phyloP scores from a whole-genome alignment of 2,329 filamentous ascomycete genomes.

The Diatrype stigma region DNA sequence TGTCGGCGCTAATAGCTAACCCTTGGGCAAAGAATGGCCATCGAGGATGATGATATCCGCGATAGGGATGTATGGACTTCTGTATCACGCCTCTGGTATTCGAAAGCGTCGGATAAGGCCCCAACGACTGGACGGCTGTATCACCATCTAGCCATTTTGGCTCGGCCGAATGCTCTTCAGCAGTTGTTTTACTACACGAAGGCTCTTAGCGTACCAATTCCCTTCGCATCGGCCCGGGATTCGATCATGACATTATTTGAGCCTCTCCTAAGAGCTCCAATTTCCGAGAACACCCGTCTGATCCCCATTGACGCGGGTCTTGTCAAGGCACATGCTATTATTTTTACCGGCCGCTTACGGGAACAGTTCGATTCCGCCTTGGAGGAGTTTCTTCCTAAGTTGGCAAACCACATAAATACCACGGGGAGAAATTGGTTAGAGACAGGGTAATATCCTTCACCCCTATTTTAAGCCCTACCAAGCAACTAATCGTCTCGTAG shows the following conservation, averaged over 20 bases:
- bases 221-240: constrained; percentile 65
- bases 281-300: constrained; percentile 30
- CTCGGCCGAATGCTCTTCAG: constrained; percentile 63
- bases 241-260: constrained; percentile 68
- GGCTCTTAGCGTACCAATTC: constrained; percentile 62
- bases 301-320: constrained; percentile 53
- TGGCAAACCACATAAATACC: constrained; percentile 55
- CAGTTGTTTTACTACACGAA: constrained; percentile 72
- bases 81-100: constrained; percentile 81
- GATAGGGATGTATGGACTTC: constrained; percentile 79
- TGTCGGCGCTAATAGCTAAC: constrained; percentile 7
- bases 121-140: constrained; percentile 76
- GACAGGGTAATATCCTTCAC: constrained; percentile 26
- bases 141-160: constrained; percentile 80
- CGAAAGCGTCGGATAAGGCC: constrained; percentile 70
- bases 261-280: constrained; percentile 40
- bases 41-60: constrained; percentile 74
- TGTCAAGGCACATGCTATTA: constrained; percentile 59
- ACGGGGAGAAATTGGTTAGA: constrained; percentile 49
- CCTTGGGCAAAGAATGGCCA: constrained; percentile 64
- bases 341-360: constrained; percentile 51
- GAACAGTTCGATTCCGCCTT: constrained; percentile 43
- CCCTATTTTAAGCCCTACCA: neutral
- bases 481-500: constrained; percentile 29
- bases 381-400: constrained; percentile 44